These are phyloP conservation scores for Phytopythium cucurbitacearum DNA, from an alignment of 352 stramenopile genomes.

Conservation along the genomic window DNA sequence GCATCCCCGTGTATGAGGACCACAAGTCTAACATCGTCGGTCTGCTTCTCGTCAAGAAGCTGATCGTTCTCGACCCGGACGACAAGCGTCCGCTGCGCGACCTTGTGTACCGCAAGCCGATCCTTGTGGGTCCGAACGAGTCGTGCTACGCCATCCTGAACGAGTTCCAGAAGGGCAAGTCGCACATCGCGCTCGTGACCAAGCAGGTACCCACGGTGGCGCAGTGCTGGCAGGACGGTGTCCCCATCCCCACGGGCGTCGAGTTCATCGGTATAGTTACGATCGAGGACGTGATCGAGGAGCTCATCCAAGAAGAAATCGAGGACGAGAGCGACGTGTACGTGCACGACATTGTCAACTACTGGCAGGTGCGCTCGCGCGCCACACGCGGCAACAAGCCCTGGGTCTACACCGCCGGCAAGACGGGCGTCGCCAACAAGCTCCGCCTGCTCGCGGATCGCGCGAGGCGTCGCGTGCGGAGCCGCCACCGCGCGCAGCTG, in stretches of 20 bases:
- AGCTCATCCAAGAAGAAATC: slow-evolving; percentile 90
- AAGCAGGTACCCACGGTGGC: slow-evolving; percentile 42
- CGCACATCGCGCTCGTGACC: slow-evolving; percentile 82
- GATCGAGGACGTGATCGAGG: slow-evolving; percentile 92
- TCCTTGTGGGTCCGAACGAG: slow-evolving; percentile 75
- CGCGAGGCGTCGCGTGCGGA: slow-evolving; percentile 31
- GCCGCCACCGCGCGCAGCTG: slow-evolving; percentile 22
- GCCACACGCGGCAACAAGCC: slow-evolving; percentile 11
- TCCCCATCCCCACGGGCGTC: slow-evolving; percentile 38
- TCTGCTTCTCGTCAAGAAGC: slow-evolving; percentile 83
- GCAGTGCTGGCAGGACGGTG: slow-evolving; percentile 43
- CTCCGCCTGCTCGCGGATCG: slow-evolving; percentile 33
- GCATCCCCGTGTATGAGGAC: slow-evolving; percentile 88
- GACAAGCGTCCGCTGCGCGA: slow-evolving; percentile 63
- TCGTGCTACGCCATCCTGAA: slow-evolving; percentile 89
- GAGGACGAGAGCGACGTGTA: slow-evolving; percentile 88
- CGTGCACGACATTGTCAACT: slow-evolving; percentile 58
- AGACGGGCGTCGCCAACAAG: slow-evolving; percentile 36
- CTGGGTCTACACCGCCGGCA: slow-evolving; percentile 22
- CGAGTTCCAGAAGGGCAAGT: slow-evolving; percentile 88
- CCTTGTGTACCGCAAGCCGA: slow-evolving; percentile 65
- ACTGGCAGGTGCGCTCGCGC: slow-evolving; percentile 36
- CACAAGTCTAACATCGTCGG: slow-evolving; percentile 79
- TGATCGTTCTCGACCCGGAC: slow-evolving; percentile 88
- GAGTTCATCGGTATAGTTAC: slow-evolving; percentile 89